Evolutionary conservation across 768 basidiomycete species (phyloP).

Genomic region (Russula brevipes): DNA sequence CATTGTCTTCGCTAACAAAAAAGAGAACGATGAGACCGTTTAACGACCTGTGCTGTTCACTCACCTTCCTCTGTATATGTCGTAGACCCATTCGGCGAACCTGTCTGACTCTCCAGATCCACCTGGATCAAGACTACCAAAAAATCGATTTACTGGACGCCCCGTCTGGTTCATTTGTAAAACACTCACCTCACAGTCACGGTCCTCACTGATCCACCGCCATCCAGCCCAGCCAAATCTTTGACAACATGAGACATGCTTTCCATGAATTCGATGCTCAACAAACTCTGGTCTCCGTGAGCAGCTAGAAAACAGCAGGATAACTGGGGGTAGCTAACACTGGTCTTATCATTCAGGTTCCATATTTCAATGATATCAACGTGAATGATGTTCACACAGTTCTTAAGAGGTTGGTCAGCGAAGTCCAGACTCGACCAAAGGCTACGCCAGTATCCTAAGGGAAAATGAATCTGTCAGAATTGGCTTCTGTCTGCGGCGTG

Average conservation of each 20-base stretch:
- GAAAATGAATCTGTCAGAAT: background rate
- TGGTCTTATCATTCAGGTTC: background rate
- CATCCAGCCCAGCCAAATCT: background rate
- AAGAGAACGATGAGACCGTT: background rate
- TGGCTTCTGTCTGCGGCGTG: background rate
- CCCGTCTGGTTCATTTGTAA: no score
- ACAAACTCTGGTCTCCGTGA: slow-evolving; percentile 4
- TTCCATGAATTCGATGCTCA: background rate
- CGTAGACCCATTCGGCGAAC: background rate
- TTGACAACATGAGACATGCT: slow-evolving; percentile 9
- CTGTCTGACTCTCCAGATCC: no score
- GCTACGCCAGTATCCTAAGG: slow-evolving; percentile 2
- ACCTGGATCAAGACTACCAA: background rate
- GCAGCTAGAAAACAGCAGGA: background rate
- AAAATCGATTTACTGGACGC: background rate
- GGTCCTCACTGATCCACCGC: background rate
- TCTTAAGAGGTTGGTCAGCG: slow-evolving; percentile 58
- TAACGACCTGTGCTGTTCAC: background rate
- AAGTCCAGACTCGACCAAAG: slow-evolving; percentile 3
- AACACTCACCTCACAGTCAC: background rate
- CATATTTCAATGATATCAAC: background rate
- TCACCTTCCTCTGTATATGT: background rate
- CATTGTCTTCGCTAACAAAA: background rate
- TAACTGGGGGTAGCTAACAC: background rate
- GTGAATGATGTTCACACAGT: slow-evolving; percentile 37